Percentiles rank a stretch among this genome's conserved stretches.
Evolutionary conservation across 78 protist species (phyloP).

Genomic region (Dictyostelium citrinum): DNA sequence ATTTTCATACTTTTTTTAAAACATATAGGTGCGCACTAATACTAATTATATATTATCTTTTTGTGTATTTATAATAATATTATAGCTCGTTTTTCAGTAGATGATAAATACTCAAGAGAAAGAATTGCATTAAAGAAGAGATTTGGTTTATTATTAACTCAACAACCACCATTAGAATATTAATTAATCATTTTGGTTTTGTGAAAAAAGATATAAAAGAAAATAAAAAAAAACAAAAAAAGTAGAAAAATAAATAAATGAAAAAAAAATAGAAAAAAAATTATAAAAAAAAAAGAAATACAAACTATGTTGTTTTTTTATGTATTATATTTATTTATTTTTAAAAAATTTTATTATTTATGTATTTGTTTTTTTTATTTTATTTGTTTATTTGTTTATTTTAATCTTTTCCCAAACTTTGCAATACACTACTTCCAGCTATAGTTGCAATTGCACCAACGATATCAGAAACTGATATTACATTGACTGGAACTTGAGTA

Average conservation of each 20-base stretch:
- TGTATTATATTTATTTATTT: background rate
- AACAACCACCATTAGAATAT: slow-evolving; percentile 65
- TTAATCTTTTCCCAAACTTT: background rate
- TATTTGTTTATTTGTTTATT: background rate
- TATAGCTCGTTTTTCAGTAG: slow-evolving; percentile 91
- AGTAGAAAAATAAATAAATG: background rate
- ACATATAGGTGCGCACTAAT: no score
- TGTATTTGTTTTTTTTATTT: background rate
- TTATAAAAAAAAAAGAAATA: background rate
- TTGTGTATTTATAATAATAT: no score
- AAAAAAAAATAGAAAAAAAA: background rate
- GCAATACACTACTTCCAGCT: background rate
- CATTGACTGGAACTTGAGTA: background rate
- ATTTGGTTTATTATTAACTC: slow-evolving; percentile 86
- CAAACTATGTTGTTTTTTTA: background rate
- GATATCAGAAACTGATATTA: slow-evolving; percentile 45
- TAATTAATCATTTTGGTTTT: background rate
- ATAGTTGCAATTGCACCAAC: background rate
- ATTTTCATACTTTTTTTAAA: background rate
- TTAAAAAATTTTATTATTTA: background rate
- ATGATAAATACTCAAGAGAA: slow-evolving; percentile 89
- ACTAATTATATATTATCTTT: no score
- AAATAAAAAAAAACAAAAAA: background rate
- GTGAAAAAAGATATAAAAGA: background rate
- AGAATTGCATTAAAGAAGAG: slow-evolving; percentile 88